Evolutionary conservation across 2,329 filamentous ascomycete species (phyloP).

Genomic region (Rhexocercosporidium sp.): DNA sequence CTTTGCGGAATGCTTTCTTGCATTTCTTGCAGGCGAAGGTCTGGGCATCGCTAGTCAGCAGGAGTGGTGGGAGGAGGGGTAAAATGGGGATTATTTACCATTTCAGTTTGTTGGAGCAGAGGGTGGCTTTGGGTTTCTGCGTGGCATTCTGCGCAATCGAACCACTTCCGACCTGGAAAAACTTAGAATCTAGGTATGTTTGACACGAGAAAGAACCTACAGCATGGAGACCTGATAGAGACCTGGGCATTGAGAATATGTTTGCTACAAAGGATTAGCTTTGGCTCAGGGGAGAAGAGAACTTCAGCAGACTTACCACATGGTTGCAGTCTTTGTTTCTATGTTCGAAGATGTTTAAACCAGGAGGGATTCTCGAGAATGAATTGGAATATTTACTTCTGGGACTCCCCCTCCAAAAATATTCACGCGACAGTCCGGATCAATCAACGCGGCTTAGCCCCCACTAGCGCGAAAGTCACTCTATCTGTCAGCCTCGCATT

Average conservation of each 20-base stretch:
- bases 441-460: constrained; percentile 11
- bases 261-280: constrained; percentile 66
- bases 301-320: constrained; percentile 37
- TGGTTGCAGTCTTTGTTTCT: constrained; percentile 16
- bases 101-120: constrained; percentile 79
- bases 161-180: constrained; percentile 85
- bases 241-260: constrained; percentile 98
- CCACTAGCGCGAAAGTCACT: constrained; percentile 18
- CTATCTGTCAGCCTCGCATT: constrained; percentile 24
- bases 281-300: not conserved
- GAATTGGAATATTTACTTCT: not conserved
- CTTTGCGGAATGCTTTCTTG: constrained; percentile 97
- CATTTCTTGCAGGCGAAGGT: constrained; percentile 98
- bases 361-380: not conserved
- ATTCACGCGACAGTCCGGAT: constrained; percentile 14
- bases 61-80: not conserved
- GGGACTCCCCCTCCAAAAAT: not conserved
- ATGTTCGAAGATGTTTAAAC: not conserved
- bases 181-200: not conserved
- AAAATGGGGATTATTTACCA: constrained; percentile 54
- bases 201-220: constrained; percentile 56
- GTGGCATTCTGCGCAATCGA: constrained; percentile 97
- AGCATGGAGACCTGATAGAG: constrained; percentile 93
- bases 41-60: constrained; percentile 35
- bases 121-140: constrained; percentile 77